These are phyloP conservation scores for Monosporozyma yasuniensis DNA, from an alignment of 805 yeast species.

Conservation along the genomic window DNA sequence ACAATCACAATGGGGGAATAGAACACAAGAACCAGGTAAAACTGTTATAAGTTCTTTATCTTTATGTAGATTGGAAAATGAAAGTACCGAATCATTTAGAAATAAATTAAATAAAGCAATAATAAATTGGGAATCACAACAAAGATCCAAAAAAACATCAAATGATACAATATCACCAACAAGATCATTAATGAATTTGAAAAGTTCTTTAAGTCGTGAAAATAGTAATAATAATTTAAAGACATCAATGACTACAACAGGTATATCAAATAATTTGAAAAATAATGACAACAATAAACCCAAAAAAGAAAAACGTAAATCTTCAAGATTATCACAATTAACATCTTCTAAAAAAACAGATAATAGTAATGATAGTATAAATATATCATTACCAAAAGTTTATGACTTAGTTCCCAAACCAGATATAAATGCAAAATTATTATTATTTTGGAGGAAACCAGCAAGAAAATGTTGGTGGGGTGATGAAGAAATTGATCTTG, in stretches of 20 bases:
- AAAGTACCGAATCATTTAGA: conserved; percentile 30
- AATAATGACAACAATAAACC: not conserved
- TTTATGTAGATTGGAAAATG: conserved; percentile 33
- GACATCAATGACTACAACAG: not conserved
- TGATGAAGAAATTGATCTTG: conserved; percentile 43
- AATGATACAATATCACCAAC: conserved; percentile 9
- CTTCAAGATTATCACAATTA: conserved; percentile 49
- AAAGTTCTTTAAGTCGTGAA: conserved; percentile 17
- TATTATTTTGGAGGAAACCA: conserved; percentile 94
- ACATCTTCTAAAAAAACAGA: conserved; percentile 39
- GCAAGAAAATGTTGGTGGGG: conserved; percentile 99
- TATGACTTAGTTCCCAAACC: conserved; percentile 30
- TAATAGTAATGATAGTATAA: conserved; percentile 28
- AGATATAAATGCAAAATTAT: conserved; percentile 47
- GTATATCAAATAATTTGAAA: not conserved
- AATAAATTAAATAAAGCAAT: conserved; percentile 16
- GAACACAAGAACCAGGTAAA: conserved; percentile 79
- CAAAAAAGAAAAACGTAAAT: conserved; percentile 29
- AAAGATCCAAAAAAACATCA: not conserved
- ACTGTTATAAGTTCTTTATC: conserved; percentile 76
- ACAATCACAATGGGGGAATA: conserved; percentile 73
- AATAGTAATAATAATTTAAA: conserved; percentile 2
- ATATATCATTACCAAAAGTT: conserved; percentile 21
- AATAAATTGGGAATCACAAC: conserved; percentile 16
- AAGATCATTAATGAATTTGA: not conserved